phyloP scores from a whole-genome alignment of 83 land plant species.

The Diphasiastrum complanatum region DNA sequence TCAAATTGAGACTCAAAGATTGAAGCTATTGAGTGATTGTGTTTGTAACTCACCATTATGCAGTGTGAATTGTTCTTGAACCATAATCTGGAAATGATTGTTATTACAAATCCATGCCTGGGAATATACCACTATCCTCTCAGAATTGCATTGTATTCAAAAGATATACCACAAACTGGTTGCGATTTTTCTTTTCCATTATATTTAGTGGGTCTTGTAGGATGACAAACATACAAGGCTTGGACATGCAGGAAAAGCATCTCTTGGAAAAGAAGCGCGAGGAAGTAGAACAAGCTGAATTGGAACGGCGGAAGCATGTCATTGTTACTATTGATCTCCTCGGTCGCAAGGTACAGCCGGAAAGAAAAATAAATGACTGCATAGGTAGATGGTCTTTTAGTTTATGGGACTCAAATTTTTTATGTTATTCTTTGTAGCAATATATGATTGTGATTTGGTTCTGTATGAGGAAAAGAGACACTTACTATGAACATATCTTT shows the following conservation, averaged over 20 bases:
- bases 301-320: constrained; percentile 30
- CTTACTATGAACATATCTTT: not conserved
- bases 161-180: too few relatives aligned
- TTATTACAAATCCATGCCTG: too few relatives aligned
- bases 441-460: too few relatives aligned
- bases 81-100: too few relatives aligned
- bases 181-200: not conserved
- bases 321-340: constrained; percentile 38
- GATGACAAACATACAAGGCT: not conserved
- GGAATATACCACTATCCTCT: too few relatives aligned
- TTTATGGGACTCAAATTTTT: not conserved
- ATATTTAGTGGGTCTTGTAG: not conserved
- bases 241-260: constrained; percentile 33
- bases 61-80: too few relatives aligned
- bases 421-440: too few relatives aligned
- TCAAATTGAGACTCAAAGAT: too few relatives aligned
- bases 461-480: not conserved
- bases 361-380: too few relatives aligned
- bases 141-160: too few relatives aligned
- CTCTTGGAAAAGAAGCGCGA: constrained; percentile 28
- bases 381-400: not conserved
- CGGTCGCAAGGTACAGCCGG: constrained; percentile 40
- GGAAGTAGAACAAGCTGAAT: constrained; percentile 27
- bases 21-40: too few relatives aligned
- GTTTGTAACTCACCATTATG: too few relatives aligned